Evolutionary conservation across 129 eudicot genomes (phyloP), one percentile per base, ranked within the genome.

Genomic region (Lactuca saligna): DNA sequence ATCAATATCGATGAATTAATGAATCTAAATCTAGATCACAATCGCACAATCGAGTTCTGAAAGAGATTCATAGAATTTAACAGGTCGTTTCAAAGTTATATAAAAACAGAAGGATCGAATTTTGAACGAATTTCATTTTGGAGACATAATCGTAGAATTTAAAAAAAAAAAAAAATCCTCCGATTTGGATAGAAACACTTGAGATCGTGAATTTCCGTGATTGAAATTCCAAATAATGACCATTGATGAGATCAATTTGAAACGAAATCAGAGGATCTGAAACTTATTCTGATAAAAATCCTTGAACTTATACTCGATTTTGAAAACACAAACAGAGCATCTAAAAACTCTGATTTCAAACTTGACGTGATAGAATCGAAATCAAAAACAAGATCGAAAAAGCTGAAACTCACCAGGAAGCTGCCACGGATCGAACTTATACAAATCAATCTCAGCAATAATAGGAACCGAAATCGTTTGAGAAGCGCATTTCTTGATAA

Each of bases 371-470:
- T 32, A 57, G 0, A 51, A 51, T 34, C 37, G 1, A 35, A 17
- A 59, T 55, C 2, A 5, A 17, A 54, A 0, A 48, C 15, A 1
- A 11, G 6, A 53, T 8, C 6, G 11, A 31, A 51, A 44, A n/a
- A 25, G 8, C 1, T 16, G 12, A 31, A 31, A 72, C 61, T 56
- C 82, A 85, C 94, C 94, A 17, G 94, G 94, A 56, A 87, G 85
- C 39, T 81, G 87, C 94, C 94, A 87, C 0, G 94, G 94, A 49
- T 87, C 84, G 32, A 68, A 79, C 79, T 87, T 87, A 68, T 87
- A 87, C 34, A 87, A 79, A 76, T 87, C 94, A 37, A 87, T 84
- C 35, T 87, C 94, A 3, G 80, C 81, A 4, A 87, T 87, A 39
- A 87, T 83, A 0, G 87, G 83, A 4, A 81, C 83, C 1, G 86